phyloP scores from a whole-genome alignment of 2,329 filamentous ascomycete genomes.

The Ophiostoma ulmi region DNA sequence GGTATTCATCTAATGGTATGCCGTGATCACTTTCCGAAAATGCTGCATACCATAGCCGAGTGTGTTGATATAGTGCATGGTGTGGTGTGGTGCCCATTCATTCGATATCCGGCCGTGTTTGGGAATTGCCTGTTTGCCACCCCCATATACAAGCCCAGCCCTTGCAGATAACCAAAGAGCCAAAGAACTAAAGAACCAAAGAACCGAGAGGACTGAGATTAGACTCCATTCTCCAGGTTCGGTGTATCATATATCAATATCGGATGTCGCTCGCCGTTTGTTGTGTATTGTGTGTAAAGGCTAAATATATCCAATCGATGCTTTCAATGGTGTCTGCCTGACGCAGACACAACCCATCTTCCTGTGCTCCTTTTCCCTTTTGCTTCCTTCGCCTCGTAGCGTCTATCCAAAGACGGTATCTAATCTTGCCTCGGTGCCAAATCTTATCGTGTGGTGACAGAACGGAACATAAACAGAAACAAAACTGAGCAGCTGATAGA shows the following conservation, averaged over 20 bases:
- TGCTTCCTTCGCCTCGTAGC: not conserved
- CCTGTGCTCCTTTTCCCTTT: not conserved
- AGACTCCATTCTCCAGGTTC: not conserved
- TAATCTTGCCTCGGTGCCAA: not conserved
- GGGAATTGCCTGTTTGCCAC: conserved; percentile 3
- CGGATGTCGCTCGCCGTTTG: not conserved
- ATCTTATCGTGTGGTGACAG: not conserved
- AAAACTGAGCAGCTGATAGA: not conserved
- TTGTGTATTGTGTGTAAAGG: not conserved
- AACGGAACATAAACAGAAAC: not conserved
- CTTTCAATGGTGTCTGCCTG: not conserved
- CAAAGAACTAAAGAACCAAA: not conserved
- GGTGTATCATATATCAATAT: not conserved
- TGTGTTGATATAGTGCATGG: not conserved
- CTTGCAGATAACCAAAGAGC: not conserved
- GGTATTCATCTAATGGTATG: not conserved
- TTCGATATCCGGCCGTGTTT: not conserved
- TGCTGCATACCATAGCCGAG: not conserved
- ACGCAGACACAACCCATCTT: not conserved
- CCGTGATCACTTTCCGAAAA: not conserved
- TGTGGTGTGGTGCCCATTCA: not conserved
- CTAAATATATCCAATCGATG: not conserved
- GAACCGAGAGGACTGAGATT: not conserved
- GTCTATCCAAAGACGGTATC: not conserved
- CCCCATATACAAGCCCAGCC: not conserved